These are phyloP conservation scores for Zarea fungicola DNA, from an alignment of 2,329 filamentous ascomycete species.

Conservation along the genomic window DNA sequence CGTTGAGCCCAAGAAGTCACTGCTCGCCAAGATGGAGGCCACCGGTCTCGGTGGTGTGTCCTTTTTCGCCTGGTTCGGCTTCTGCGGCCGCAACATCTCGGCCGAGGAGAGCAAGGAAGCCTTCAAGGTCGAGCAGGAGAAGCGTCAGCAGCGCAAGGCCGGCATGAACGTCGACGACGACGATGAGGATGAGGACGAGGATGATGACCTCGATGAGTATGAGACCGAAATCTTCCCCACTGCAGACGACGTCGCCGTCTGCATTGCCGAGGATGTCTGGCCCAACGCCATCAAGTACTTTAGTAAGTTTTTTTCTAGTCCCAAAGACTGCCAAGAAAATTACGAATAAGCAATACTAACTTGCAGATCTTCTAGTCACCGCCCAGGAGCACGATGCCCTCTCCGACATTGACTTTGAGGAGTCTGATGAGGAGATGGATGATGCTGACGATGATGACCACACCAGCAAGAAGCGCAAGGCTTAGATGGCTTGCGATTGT, in stretches of 20 bases:
- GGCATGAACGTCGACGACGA: slow-evolving; percentile 47
- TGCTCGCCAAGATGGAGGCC: slow-evolving; percentile 51
- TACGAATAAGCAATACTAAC: slow-evolving; percentile 1
- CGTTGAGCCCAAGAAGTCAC: slow-evolving; percentile 43
- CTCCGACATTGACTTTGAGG: slow-evolving; percentile 66
- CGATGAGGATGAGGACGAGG: slow-evolving; percentile 54
- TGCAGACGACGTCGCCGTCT: slow-evolving; percentile 75
- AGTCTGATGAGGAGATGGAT: slow-evolving; percentile 36
- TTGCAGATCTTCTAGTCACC: slow-evolving; percentile 18
- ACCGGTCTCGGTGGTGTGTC: slow-evolving; percentile 61
- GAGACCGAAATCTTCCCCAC: slow-evolving; percentile 82
- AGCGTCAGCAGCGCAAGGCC: slow-evolving; percentile 42
- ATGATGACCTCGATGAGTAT: slow-evolving; percentile 57
- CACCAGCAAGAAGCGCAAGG: slow-evolving; percentile 40
- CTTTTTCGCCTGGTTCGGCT: slow-evolving; percentile 91
- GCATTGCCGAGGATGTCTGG: slow-evolving; percentile 83
- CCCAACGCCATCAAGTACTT: slow-evolving; percentile 87
- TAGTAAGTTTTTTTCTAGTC: slow-evolving; percentile 62
- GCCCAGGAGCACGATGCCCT: slow-evolving; percentile 65
- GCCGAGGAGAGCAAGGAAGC: slow-evolving; percentile 66
- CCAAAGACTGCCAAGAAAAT: neutral
- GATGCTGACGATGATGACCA: slow-evolving; percentile 27
- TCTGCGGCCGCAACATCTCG: slow-evolving; percentile 62
- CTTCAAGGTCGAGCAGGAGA: slow-evolving; percentile 54
- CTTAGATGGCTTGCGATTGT: slow-evolving; percentile 19